These are phyloP conservation scores for Neoscytalidium dimidiatum DNA, from an alignment of 2,329 filamentous ascomycete species.

Conservation along the genomic window DNA sequence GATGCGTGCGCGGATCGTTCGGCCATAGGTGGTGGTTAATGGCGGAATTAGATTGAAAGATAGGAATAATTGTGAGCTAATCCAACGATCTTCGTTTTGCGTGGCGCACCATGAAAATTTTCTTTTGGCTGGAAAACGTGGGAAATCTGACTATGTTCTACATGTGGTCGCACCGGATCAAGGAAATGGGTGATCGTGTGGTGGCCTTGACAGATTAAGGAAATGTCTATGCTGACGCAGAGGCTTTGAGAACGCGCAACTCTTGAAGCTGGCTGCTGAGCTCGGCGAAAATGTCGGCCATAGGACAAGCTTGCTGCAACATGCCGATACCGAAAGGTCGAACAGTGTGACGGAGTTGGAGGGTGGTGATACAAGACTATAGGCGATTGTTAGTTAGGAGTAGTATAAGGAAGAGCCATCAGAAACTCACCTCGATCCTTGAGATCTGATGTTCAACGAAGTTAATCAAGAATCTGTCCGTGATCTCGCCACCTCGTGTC, in stretches of 20 bases:
- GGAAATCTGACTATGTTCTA: not conserved
- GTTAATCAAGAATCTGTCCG: conserved; percentile 82
- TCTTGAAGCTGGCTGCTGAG: conserved; percentile 65
- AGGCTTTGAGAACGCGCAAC: conserved; percentile 60
- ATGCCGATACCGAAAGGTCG: conserved; percentile 69
- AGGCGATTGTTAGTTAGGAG: conserved; percentile 26
- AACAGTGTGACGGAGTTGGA: conserved; percentile 77
- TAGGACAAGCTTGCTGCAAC: conserved; percentile 74
- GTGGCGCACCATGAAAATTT: not conserved
- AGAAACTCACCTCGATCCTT: conserved; percentile 79
- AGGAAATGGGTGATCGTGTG: not conserved
- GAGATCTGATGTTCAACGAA: conserved; percentile 95
- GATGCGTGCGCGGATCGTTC: not conserved
- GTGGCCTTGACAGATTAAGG: not conserved
- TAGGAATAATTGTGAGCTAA: not conserved
- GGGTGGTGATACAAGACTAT: conserved; percentile 78
- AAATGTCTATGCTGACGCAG: not conserved
- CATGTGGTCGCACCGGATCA: not conserved
- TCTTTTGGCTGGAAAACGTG: conserved; percentile 8
- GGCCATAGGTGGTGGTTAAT: not conserved
- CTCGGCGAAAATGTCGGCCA: conserved; percentile 67
- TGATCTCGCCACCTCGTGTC: conserved; percentile 76
- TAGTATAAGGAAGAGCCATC: not conserved
- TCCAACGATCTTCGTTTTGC: not conserved
- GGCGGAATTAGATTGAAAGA: not conserved